These are phyloP conservation scores for Zygosaccharomyces siamensis DNA, from an alignment of 805 yeast genomes.

Conservation along the genomic window DNA sequence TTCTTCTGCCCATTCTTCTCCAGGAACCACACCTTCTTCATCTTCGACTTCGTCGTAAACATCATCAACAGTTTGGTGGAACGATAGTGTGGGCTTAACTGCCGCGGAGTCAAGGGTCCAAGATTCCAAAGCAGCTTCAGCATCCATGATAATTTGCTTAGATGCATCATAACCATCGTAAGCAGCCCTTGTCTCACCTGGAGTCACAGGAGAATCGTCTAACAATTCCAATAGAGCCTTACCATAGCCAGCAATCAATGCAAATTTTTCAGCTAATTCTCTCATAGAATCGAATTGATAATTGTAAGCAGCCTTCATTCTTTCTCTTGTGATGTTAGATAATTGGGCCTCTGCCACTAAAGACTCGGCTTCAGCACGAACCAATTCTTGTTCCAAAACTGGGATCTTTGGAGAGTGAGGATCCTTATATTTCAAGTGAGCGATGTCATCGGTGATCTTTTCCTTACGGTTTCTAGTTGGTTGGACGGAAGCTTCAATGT, in stretches of 20 bases:
- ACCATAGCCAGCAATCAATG: constrained; percentile 97
- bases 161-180: constrained; percentile 98
- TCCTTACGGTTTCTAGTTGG: constrained; percentile 98
- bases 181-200: constrained; percentile 98
- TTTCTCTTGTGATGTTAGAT: constrained; percentile 96
- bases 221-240: constrained; percentile 92
- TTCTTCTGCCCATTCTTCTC: constrained; percentile 28
- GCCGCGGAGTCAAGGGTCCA: constrained; percentile 97
- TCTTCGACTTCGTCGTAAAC: constrained; percentile 48
- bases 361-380: constrained; percentile 98
- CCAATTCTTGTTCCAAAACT: constrained; percentile 95
- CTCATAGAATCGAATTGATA: constrained; percentile 94
- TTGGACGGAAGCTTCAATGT: constrained; percentile 96
- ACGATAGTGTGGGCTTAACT: constrained; percentile 87
- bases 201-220: constrained; percentile 96
- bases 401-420: constrained; percentile 95
- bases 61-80: constrained; percentile 70
- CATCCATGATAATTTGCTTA: constrained; percentile 94
- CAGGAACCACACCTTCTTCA: constrained; percentile 40
- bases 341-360: constrained; percentile 98
- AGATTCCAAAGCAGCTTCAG: constrained; percentile 89
- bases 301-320: constrained; percentile 93
- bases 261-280: constrained; percentile 93
- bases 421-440: constrained; percentile 95
- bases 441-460: constrained; percentile 95